These are phyloP conservation scores for Saccharomyces hybrid DNA, from an alignment of 1,139 yeast genomes.

Conservation along the genomic window DNA sequence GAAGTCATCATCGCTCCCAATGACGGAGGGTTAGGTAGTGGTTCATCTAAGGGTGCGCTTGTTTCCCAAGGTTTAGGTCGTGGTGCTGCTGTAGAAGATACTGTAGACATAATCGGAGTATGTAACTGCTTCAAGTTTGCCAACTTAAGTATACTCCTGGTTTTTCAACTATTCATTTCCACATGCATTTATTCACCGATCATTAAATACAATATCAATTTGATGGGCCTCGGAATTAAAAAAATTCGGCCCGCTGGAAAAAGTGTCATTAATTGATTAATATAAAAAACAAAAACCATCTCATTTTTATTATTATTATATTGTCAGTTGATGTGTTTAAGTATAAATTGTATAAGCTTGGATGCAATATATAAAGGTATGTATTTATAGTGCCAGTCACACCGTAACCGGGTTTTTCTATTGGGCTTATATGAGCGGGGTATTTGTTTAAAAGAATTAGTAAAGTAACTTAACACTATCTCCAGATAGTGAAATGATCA, in stretches of 20 bases:
- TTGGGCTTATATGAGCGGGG: not conserved
- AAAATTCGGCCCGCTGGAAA: not conserved
- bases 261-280: not conserved
- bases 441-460: not conserved
- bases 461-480: not conserved
- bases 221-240: not conserved
- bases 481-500: not conserved
- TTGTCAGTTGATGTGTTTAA: not conserved
- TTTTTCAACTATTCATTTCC: not conserved
- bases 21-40: not conserved
- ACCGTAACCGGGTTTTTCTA: not conserved
- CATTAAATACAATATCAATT: not conserved
- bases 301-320: not conserved
- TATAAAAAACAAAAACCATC: not conserved
- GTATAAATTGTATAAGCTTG: not conserved
- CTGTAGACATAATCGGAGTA: not conserved
- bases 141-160: no score
- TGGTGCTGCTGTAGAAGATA: conserved; percentile 26
- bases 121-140: not conserved
- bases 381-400: not conserved
- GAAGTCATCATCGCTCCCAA: not conserved
- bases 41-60: conserved; percentile 25
- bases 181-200: not conserved
- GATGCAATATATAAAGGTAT: not conserved
- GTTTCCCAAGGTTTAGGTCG: conserved; percentile 79